Percentiles rank a stretch among this genome's conserved stretches.
Conservation (phyloP, 768 basidiomycete species). For the Agrocybe pediades region DNA sequence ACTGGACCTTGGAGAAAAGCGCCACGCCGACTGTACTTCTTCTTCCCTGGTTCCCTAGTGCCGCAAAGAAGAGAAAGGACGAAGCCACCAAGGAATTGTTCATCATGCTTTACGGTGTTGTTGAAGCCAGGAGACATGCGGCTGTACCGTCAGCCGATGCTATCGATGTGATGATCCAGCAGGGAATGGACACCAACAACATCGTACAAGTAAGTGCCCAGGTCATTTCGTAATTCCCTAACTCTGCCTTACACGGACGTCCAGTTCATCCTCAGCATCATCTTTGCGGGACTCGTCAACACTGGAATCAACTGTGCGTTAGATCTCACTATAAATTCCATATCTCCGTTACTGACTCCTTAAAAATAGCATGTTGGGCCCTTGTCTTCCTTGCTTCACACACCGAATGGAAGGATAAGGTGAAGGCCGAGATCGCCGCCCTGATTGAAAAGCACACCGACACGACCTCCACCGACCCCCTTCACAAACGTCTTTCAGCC, state of each 20-base stretch:
- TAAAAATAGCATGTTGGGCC: constrained; percentile 36
- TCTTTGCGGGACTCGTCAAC: constrained; percentile 39
- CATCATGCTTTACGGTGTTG: constrained; percentile 24
- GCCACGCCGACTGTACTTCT: constrained; percentile 32
- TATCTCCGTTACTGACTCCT: not conserved
- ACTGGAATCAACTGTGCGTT: constrained; percentile 37
- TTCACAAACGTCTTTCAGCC: constrained; percentile 34
- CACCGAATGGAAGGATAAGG: constrained; percentile 36
- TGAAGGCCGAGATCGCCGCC: constrained; percentile 29
- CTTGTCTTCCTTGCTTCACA: constrained; percentile 35
- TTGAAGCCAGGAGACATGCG: constrained; percentile 29
- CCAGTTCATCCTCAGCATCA: constrained; percentile 32
- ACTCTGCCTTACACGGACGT: not conserved
- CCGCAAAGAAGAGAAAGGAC: constrained; percentile 29
- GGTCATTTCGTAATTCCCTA: not conserved
- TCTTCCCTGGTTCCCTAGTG: constrained; percentile 39
- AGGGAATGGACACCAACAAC: constrained; percentile 27
- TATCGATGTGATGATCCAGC: constrained; percentile 34
- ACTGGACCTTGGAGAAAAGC: constrained; percentile 34
- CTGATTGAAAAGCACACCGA: constrained; percentile 32
- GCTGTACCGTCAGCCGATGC: constrained; percentile 27
- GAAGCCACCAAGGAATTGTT: constrained; percentile 32
- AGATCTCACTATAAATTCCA: not conserved
- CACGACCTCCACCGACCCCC: constrained; percentile 24
- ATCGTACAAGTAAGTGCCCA: constrained; percentile 26